Evolutionary conservation across 805 yeast genomes (phyloP).

Genomic region (Yueomyces sinensis): DNA sequence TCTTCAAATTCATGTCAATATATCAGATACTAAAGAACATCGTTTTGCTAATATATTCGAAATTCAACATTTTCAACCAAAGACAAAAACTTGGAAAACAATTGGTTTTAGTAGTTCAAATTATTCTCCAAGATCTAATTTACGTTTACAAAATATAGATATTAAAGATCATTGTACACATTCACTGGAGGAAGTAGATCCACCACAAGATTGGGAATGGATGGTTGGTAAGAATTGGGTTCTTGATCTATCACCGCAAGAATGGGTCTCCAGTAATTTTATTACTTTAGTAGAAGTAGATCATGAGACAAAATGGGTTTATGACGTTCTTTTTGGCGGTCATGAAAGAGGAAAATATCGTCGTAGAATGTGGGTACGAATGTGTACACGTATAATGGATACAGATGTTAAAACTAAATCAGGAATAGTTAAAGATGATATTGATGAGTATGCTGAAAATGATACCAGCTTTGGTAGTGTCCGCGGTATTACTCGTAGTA

Average conservation of each 20-base stretch:
- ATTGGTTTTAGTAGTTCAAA: slow-evolving; percentile 44
- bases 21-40: slow-evolving; percentile 29
- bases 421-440: background rate
- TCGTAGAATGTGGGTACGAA: slow-evolving; percentile 56
- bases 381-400: slow-evolving; percentile 18
- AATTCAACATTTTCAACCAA: slow-evolving; percentile 39
- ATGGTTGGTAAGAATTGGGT: slow-evolving; percentile 37
- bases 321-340: slow-evolving; percentile 35
- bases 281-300: slow-evolving; percentile 50
- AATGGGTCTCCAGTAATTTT: slow-evolving; percentile 47
- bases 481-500: background rate
- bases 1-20: slow-evolving; percentile 27
- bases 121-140: slow-evolving; percentile 35
- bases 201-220: slow-evolving; percentile 54
- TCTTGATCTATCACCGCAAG: slow-evolving; percentile 47
- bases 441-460: background rate
- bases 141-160: slow-evolving; percentile 21
- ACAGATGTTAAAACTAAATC: background rate
- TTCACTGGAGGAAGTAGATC: slow-evolving; percentile 28
- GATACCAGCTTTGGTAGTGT: background rate
- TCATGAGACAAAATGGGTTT: slow-evolving; percentile 75
- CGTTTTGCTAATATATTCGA: slow-evolving; percentile 55
- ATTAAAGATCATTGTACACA: slow-evolving; percentile 10
- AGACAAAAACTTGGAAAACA: slow-evolving; percentile 47
- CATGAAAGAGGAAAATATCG: slow-evolving; percentile 28